Conservation (phyloP, 306 rosid species). For the Acmispon strigosus region DNA sequence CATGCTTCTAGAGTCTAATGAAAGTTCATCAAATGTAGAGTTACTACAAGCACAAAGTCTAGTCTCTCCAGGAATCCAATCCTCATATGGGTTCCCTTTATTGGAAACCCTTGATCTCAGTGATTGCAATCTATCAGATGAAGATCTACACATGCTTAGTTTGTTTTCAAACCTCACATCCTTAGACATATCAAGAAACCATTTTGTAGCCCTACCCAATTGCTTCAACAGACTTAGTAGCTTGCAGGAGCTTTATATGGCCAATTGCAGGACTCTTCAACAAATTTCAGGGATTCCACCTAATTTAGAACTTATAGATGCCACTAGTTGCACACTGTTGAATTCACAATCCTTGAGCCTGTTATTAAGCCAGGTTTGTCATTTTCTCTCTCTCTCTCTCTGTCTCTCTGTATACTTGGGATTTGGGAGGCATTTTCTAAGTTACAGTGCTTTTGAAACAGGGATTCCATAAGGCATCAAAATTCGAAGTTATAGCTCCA, state of each 20-base stretch:
- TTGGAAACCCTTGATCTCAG: conserved; percentile 13
- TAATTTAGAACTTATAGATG: conserved; percentile 18
- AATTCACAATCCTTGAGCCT: conserved; percentile 10
- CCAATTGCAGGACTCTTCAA: conserved; percentile 21
- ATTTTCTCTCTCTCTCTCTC: not conserved
- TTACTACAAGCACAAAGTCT: not conserved
- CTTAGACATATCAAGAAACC: conserved; percentile 22
- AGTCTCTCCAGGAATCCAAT: conserved; percentile 10
- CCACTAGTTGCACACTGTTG: conserved; percentile 20
- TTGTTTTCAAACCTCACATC: not conserved
- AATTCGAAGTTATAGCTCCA: conserved; percentile 21
- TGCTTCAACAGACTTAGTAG: conserved; percentile 15
- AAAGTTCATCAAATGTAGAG: conserved; percentile 16
- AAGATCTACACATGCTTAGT: conserved; percentile 6
- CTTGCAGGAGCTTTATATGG: conserved; percentile 22
- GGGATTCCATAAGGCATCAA: conserved; percentile 7
- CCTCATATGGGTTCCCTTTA: conserved; percentile 12
- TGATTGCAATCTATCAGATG: conserved; percentile 17
- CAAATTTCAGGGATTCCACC: conserved; percentile 24
- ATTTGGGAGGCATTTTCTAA: not conserved
- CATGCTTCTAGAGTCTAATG: not conserved
- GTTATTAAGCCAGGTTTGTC: conserved; percentile 23
- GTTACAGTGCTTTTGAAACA: not conserved
- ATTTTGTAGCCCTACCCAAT: conserved; percentile 16
- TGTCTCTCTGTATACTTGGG: not conserved